Base-by-base conservation (phyloP, 257 asterid species). In the Solanum piurae region DNA sequence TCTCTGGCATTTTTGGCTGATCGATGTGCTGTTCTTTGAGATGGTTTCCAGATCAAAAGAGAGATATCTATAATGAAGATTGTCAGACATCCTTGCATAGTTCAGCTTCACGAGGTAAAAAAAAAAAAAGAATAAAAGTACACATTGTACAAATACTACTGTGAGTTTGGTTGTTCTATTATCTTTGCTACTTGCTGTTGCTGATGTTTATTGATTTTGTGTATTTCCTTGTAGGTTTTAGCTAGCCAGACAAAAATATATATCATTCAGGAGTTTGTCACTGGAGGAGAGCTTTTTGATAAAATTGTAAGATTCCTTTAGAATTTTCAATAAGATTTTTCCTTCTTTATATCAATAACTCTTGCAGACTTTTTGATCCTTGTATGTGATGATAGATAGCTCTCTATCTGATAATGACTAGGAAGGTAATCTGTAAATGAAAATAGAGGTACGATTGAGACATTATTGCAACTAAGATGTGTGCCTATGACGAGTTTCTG, bases 11-110 rank as follows among this genome's bases (percentile, higher is more conserved):
- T 82, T 79, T 46, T 18, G 44, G 29, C 69, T 29, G 85, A 33
- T 46, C 66, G 49, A 9, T 82, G 20, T 49, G 68, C 16, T 49
- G 69, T 82, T 82, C 42, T 29, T 29, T 82, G 85, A 29, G 66
- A 80, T 9, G 86, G 86, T 90, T 92, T 25, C 86, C 91, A 95
- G 99, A 95, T 96, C 80, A 94, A 96, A 90, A 91, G 96, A 87
- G 99, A 96, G 92, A 96, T 96, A 74, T 96, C 98, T 76, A 91
- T 96, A 69, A 96, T 96, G 99, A 96, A 96, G 96, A 94, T 96
- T 85, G 96, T 96, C 86, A 91, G 98, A 86, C 99, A 96, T 92
- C 98, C 98, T 37, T 90, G 92, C 89, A 91, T 96, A 69, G 96
- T 96, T 76, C 91, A 94, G 92, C 94, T 95, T 87, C 96, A 96